These are phyloP conservation scores for Hirschioporus abietinus DNA, from an alignment of 768 basidiomycete species.

Conservation along the genomic window DNA sequence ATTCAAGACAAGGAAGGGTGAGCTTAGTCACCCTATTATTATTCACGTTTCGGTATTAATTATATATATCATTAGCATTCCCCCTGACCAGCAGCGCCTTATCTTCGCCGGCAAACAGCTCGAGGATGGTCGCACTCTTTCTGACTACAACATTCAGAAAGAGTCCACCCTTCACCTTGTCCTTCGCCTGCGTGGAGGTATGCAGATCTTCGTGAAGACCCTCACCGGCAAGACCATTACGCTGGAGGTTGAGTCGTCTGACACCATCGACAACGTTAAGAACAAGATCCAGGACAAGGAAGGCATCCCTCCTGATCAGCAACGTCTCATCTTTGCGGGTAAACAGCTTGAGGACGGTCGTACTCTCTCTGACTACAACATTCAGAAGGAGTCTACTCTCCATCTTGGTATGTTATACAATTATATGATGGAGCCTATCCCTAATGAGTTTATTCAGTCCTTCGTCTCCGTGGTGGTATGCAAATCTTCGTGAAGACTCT, in stretches of 20 bases:
- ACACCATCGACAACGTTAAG: slow-evolving; percentile 82
- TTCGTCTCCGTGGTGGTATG: slow-evolving; percentile 80
- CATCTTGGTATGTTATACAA: slow-evolving; percentile 18
- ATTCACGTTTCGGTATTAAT: slow-evolving; percentile 18
- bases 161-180: slow-evolving; percentile 26
- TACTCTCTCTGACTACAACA: slow-evolving; percentile 25
- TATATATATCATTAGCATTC: slow-evolving; percentile 33
- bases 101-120: slow-evolving; percentile 49
- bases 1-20: slow-evolving; percentile 88
- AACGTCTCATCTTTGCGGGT: slow-evolving; percentile 38
- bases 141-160: slow-evolving; percentile 30
- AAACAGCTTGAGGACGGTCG: slow-evolving; percentile 58
- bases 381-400: slow-evolving; percentile 29
- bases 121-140: slow-evolving; percentile 48
- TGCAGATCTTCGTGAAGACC: slow-evolving; percentile 90
- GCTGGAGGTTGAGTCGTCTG: slow-evolving; percentile 86
- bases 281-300: slow-evolving; percentile 52
- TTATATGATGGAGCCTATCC: not conserved
- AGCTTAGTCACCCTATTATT: not conserved
- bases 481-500: slow-evolving; percentile 53
- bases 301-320: slow-evolving; percentile 37
- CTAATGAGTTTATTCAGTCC: slow-evolving; percentile 23
- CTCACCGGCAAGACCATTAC: slow-evolving; percentile 91
- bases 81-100: slow-evolving; percentile 47
- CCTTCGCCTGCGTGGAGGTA: slow-evolving; percentile 81